These are phyloP conservation scores for Lentithecium fluviatile DNA, from an alignment of 495 filamentous ascomycete species.

Conservation along the genomic window DNA sequence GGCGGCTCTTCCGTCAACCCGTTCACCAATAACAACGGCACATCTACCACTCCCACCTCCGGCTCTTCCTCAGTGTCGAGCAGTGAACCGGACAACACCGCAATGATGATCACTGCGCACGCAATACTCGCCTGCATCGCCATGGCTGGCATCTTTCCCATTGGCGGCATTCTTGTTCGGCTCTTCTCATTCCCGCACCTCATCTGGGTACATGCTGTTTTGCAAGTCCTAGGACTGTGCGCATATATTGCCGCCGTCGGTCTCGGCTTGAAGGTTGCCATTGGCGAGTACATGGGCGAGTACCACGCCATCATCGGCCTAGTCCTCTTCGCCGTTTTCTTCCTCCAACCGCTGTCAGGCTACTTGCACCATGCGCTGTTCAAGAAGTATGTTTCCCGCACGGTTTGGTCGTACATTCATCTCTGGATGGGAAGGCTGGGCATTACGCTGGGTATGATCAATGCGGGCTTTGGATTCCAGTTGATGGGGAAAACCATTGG, in stretches of 20 bases:
- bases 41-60: conserved; percentile 10
- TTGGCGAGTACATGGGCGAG: conserved; percentile 5
- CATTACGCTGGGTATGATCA: conserved; percentile 41
- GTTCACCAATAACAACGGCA: conserved; percentile 43
- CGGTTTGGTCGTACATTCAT: conserved; percentile 39
- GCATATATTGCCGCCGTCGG: conserved; percentile 40
- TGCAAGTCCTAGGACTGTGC: conserved; percentile 37
- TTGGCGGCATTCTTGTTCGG: conserved; percentile 47
- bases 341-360: conserved; percentile 38
- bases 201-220: conserved; percentile 39
- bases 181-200: conserved; percentile 42
- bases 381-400: conserved; percentile 35
- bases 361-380: conserved; percentile 38
- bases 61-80: conserved; percentile 3
- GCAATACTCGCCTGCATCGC: conserved; percentile 38
- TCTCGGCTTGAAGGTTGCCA: conserved; percentile 39
- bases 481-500: conserved; percentile 13
- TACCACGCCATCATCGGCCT: conserved; percentile 36
- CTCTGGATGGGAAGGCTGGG: conserved; percentile 37
- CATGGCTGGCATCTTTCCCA: conserved; percentile 47
- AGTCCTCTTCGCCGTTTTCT: conserved; percentile 35
- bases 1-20: conserved; percentile 61
- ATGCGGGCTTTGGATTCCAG: conserved; percentile 40
- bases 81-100: conserved; percentile 8
- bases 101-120: conserved; percentile 28